Conservation (phyloP, 2,329 filamentous ascomycete species). For the Albifimbria verrucaria region DNA sequence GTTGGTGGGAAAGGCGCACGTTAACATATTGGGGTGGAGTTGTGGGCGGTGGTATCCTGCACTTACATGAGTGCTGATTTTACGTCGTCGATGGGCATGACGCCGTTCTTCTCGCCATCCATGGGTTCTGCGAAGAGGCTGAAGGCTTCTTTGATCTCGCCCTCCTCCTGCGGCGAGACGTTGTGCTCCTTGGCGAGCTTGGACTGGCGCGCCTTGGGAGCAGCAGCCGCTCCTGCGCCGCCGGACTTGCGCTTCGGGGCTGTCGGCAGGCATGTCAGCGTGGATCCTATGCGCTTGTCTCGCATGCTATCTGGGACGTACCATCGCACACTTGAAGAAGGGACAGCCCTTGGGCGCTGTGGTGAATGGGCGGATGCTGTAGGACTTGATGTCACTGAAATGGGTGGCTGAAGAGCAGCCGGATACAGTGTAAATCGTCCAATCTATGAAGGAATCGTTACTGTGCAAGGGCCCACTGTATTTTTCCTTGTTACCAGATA, state of each 20-base stretch:
- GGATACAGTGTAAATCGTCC: no score
- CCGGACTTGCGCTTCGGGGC: constrained; percentile 53
- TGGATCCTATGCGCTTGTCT: no score
- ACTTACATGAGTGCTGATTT: constrained; percentile 70
- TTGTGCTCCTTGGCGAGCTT: constrained; percentile 92
- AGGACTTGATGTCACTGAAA: constrained; percentile 8
- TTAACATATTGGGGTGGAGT: neutral
- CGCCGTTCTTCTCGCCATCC: constrained; percentile 69
- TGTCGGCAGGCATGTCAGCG: constrained; percentile 18
- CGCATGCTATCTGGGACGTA: no score
- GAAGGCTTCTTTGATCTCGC: constrained; percentile 89
- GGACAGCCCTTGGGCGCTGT: neutral
- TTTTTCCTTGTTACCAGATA: neutral
- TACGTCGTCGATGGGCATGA: constrained; percentile 65
- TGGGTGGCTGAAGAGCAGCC: neutral
- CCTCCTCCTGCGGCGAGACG: constrained; percentile 78
- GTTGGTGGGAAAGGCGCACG: neutral
- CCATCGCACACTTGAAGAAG: no score
- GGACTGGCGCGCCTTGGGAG: constrained; percentile 58
- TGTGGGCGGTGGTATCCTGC: neutral
- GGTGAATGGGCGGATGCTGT: neutral
- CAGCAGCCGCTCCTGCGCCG: constrained; percentile 19
- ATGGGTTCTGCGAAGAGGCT: constrained; percentile 72
- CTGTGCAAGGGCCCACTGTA: neutral
- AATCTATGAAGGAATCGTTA: neutral